These are phyloP conservation scores for Leonotis leonurus DNA, from an alignment of 257 asterid genomes.

Conservation along the genomic window DNA sequence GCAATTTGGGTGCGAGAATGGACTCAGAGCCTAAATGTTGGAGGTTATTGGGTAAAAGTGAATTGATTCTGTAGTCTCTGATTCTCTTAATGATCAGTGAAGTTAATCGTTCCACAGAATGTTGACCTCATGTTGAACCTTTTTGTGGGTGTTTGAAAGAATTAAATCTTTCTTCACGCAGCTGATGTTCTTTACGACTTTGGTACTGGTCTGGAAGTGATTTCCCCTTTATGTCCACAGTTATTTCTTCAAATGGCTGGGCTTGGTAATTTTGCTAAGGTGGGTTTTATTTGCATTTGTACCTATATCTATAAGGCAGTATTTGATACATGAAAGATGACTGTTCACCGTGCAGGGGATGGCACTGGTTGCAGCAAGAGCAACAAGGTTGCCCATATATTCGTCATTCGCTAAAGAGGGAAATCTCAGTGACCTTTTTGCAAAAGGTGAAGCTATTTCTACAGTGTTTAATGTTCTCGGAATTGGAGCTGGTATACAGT, in stretches of 20 bases:
- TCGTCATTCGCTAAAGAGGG: slow-evolving; percentile 99
- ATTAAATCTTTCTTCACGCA: slow-evolving; percentile 33
- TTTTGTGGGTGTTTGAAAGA: slow-evolving; percentile 13
- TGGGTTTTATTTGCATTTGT: slow-evolving; percentile 21
- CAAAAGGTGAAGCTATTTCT: slow-evolving; percentile 97
- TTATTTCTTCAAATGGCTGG: slow-evolving; percentile 98
- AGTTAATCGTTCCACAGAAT: not conserved
- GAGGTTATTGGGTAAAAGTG: slow-evolving; percentile 65
- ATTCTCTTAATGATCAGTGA: not conserved
- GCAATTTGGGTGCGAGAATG: slow-evolving; percentile 97
- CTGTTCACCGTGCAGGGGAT: slow-evolving; percentile 59
- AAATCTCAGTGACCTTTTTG: slow-evolving; percentile 94
- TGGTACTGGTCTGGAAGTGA: slow-evolving; percentile 89
- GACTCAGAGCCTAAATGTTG: slow-evolving; percentile 97
- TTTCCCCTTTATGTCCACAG: slow-evolving; percentile 95
- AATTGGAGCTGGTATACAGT: slow-evolving; percentile 84
- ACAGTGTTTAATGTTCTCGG: slow-evolving; percentile 87
- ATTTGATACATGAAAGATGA: slow-evolving; percentile 7
- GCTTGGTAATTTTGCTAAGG: slow-evolving; percentile 97
- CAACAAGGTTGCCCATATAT: slow-evolving; percentile 91
- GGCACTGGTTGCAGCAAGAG: slow-evolving; percentile 99
- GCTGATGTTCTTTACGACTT: slow-evolving; percentile 95
- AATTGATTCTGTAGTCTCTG: not conserved
- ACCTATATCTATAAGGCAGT: not conserved
- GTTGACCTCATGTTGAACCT: not conserved